Evolutionary conservation across 352 stramenopile genomes (phyloP).

Genomic region (Pilasporangium apinafurcum): DNA sequence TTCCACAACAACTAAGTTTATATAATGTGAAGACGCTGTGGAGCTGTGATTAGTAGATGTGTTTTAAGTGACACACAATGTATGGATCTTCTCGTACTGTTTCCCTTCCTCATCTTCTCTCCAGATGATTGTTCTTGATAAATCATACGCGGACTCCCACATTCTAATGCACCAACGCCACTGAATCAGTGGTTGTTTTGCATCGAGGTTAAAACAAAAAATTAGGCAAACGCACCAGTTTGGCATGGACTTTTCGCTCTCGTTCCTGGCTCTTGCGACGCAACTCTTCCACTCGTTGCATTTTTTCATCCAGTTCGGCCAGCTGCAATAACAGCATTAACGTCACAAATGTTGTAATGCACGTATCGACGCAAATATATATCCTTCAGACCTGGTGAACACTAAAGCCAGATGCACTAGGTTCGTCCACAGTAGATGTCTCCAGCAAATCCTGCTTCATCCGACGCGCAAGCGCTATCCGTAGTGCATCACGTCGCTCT

Average conservation of each 20-base stretch:
- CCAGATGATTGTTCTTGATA: too few relatives aligned
- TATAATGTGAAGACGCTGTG: conserved; percentile 4
- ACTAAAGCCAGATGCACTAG: conserved; percentile 24
- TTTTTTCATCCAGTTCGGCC: conserved; percentile 68
- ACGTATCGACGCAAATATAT: background rate
- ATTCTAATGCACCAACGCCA: conserved; percentile 1
- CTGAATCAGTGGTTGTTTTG: background rate
- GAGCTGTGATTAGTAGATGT: too few relatives aligned
- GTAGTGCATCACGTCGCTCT: conserved; percentile 58
- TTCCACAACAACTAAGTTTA: conserved; percentile 87
- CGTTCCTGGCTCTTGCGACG: conserved; percentile 56
- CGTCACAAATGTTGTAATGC: background rate
- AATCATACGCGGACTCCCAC: background rate
- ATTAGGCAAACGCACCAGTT: conserved; percentile 20
- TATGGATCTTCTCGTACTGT: too few relatives aligned
- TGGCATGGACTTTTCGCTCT: conserved; percentile 49
- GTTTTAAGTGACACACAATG: too few relatives aligned
- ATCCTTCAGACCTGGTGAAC: conserved; percentile 34
- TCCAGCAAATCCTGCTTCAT: conserved; percentile 82
- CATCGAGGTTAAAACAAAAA: background rate
- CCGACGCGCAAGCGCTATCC: conserved; percentile 58
- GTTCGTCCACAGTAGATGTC: conserved; percentile 8
- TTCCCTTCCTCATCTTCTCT: too few relatives aligned
- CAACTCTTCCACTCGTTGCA: conserved; percentile 70
- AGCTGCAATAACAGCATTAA: conserved; percentile 20